Percentiles rank a stretch among this genome's conserved stretches.
Evolutionary conservation across 1,139 yeast species (phyloP).

Genomic region (Blastobotrys capitulatus): DNA sequence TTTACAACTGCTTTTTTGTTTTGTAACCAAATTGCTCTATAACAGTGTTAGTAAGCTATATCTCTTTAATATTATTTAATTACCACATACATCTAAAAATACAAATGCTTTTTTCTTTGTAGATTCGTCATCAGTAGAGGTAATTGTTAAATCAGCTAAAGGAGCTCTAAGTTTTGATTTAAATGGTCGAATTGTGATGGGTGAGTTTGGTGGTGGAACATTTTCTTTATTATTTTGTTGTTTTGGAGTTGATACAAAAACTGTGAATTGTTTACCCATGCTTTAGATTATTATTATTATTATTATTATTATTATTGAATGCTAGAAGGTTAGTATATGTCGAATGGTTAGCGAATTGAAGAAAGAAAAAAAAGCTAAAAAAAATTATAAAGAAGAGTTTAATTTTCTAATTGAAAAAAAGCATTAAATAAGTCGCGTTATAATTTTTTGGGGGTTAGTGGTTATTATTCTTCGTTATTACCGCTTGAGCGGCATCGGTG

Average conservation of each 20-base stretch:
- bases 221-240: slow-evolving; percentile 7
- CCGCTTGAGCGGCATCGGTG: neutral
- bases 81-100: slow-evolving; percentile 11
- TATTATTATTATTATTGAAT: too few relatives aligned
- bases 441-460: too few relatives aligned
- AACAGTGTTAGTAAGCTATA: neutral
- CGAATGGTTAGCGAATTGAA: too few relatives aligned
- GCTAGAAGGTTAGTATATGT: neutral
- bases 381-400: too few relatives aligned
- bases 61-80: neutral
- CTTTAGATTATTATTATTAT: too few relatives aligned
- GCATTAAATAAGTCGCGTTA: too few relatives aligned
- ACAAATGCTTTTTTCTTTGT: slow-evolving; percentile 10
- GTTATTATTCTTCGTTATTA: too few relatives aligned
- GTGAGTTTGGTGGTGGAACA: slow-evolving; percentile 13
- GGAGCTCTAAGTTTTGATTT: slow-evolving; percentile 5
- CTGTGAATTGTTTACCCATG: slow-evolving; percentile 13
- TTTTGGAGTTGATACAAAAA: slow-evolving; percentile 8
- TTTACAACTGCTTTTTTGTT: slow-evolving; percentile 1
- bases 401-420: too few relatives aligned
- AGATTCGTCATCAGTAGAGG: neutral
- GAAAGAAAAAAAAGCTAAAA: too few relatives aligned
- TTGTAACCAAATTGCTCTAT: slow-evolving; percentile 9
- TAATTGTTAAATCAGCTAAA: neutral
- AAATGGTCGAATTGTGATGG: slow-evolving; percentile 2